A percentile compares a stretch with the other conserved stretches of the same genome.
Conservation (phyloP, 495 filamentous ascomycete species). For the Daldinia bambusicola region DNA sequence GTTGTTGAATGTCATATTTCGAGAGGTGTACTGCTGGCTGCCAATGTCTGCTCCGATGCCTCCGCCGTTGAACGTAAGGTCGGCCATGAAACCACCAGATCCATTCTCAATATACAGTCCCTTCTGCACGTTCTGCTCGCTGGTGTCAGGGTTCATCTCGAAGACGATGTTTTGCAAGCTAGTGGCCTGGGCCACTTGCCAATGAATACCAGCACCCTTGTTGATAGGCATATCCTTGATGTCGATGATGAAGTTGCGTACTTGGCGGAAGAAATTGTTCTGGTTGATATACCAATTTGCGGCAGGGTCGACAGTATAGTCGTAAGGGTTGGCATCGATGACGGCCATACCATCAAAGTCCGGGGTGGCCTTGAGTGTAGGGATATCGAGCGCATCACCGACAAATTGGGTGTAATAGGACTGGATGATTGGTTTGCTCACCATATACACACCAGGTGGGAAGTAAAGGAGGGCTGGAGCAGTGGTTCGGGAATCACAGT, state of each 20-base stretch:
- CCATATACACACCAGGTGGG: constrained; percentile 79
- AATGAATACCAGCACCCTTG: constrained; percentile 86
- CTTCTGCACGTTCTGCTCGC: constrained; percentile 76
- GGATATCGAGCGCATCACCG: constrained; percentile 73
- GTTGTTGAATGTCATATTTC: constrained; percentile 89
- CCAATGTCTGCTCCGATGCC: constrained; percentile 85
- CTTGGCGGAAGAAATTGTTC: constrained; percentile 98
- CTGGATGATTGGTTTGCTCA: constrained; percentile 73
- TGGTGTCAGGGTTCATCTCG: constrained; percentile 81
- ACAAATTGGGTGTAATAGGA: constrained; percentile 86
- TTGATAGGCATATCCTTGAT: constrained; percentile 72
- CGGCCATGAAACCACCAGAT: constrained; percentile 86
- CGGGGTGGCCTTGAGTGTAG: constrained; percentile 79
- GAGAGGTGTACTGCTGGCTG: constrained; percentile 94
- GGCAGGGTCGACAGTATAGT: constrained; percentile 52
- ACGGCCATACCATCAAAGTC: constrained; percentile 85
- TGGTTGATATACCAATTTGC: constrained; percentile 82
- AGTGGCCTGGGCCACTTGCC: constrained; percentile 97
- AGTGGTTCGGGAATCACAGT: constrained; percentile 84
- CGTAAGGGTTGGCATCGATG: constrained; percentile 90
- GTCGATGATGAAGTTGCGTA: constrained; percentile 95
- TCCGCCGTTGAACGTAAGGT: constrained; percentile 89
- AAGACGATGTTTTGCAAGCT: constrained; percentile 91
- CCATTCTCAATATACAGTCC: constrained; percentile 99
- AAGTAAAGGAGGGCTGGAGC: constrained; percentile 83